Evolutionary conservation across 2,329 filamentous ascomycete species (phyloP).

Genomic region (Nemania bipapillata): DNA sequence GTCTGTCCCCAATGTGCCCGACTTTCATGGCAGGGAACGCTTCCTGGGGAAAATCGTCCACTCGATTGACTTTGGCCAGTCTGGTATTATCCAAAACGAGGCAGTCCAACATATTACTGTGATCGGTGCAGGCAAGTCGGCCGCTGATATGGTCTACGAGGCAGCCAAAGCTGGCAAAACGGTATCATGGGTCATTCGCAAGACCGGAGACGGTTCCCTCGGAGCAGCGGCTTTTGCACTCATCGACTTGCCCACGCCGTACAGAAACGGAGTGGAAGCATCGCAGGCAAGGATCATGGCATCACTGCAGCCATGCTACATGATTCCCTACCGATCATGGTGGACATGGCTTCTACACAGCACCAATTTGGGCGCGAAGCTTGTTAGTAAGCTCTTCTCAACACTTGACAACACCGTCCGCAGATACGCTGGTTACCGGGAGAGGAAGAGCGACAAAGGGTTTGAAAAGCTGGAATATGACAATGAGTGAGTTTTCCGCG

Average conservation of each 20-base stretch:
- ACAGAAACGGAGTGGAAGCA: constrained; percentile 45
- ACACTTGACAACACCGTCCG: constrained; percentile 40
- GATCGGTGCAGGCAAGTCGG: constrained; percentile 53
- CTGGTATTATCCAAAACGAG: constrained; percentile 41
- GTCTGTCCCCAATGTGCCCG: constrained; percentile 46
- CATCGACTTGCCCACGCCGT: constrained; percentile 44
- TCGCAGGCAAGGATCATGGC: constrained; percentile 42
- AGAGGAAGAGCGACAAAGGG: constrained; percentile 40
- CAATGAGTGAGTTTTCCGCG: constrained; percentile 39
- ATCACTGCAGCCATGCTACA: constrained; percentile 39
- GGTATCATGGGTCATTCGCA: constrained; percentile 52
- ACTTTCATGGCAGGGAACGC: constrained; percentile 43
- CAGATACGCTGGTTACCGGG: constrained; percentile 43
- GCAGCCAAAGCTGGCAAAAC: constrained; percentile 49
- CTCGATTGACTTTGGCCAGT: constrained; percentile 50
- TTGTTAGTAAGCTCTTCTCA: constrained; percentile 40
- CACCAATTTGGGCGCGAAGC: constrained; percentile 35
- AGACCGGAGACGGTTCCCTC: constrained; percentile 45
- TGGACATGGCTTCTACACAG: constrained; percentile 42
- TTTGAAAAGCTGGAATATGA: constrained; percentile 46
- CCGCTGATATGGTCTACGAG: constrained; percentile 54
- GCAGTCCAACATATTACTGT: constrained; percentile 47
- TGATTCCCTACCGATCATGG: constrained; percentile 39
- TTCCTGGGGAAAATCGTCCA: constrained; percentile 51
- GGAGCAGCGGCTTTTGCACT: constrained; percentile 49